These are phyloP conservation scores for Eucalyptus urophylla DNA, from an alignment of 345 rosid genomes.

Conservation along the genomic window DNA sequence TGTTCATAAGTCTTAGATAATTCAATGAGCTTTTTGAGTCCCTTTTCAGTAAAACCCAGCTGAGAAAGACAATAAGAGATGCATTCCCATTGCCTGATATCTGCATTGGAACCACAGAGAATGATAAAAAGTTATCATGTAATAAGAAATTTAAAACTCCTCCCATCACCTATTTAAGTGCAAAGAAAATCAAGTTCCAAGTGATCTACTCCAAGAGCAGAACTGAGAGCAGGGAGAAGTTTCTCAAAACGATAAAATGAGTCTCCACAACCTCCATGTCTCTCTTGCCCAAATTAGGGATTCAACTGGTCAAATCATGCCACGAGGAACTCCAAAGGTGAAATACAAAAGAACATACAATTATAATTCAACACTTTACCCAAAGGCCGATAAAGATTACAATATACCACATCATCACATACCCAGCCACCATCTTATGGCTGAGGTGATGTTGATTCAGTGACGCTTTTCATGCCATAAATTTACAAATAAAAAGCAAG, in stretches of 20 bases:
- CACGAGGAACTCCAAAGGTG: neutral
- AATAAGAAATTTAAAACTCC: neutral
- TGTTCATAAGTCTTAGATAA: constrained; percentile 78
- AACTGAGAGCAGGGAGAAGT: neutral
- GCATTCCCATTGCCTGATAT: constrained; percentile 78
- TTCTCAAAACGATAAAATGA: neutral
- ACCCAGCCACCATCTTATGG: neutral
- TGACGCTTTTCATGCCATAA: neutral
- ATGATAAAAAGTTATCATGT: neutral
- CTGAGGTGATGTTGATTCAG: neutral
- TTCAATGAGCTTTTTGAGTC: constrained; percentile 84
- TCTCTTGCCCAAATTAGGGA: neutral
- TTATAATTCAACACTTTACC: neutral
- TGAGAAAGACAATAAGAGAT: constrained; percentile 93
- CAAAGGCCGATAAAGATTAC: neutral
- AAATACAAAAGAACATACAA: neutral
- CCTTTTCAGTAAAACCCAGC: constrained; percentile 87
- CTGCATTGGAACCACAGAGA: constrained; percentile 25
- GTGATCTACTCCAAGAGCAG: neutral
- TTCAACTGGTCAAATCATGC: neutral
- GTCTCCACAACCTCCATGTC: neutral
- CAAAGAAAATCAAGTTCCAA: neutral
- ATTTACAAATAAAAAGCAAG: neutral
- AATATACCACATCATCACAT: neutral
- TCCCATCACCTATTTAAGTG: neutral